Percentiles rank a stretch among this genome's conserved stretches.
These are phyloP conservation scores for Fusarium pilosicola DNA, from an alignment of 2,329 filamentous ascomycete species.

Conservation along the genomic window DNA sequence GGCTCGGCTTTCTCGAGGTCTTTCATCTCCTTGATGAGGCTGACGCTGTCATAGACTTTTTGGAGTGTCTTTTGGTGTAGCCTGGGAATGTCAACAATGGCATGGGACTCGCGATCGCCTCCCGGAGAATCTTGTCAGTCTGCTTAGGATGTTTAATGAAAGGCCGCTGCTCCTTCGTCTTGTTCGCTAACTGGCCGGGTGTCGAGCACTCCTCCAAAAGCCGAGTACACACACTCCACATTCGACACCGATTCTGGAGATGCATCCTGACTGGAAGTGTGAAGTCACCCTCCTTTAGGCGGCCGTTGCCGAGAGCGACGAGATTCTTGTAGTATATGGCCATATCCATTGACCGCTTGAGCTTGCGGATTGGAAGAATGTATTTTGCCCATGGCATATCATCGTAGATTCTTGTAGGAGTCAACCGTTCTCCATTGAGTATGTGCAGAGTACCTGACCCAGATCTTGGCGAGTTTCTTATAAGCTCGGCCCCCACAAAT, in stretches of 20 bases:
- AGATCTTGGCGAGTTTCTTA: neutral
- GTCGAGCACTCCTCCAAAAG: neutral
- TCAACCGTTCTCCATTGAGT: neutral
- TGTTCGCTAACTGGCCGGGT: too few species aligned
- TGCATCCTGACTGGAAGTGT: neutral
- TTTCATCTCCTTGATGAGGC: neutral
- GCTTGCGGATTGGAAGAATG: accelerated
- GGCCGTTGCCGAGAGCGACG: neutral
- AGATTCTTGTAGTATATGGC: neutral
- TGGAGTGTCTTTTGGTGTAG: accelerated
- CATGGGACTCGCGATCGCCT: neutral
- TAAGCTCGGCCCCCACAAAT: neutral
- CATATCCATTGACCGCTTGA: neutral
- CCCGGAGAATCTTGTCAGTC: neutral
- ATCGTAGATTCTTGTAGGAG: neutral
- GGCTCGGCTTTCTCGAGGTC: neutral
- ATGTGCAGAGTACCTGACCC: accelerated
- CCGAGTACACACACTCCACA: neutral
- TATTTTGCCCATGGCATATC: neutral
- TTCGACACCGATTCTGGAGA: neutral
- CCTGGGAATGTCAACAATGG: neutral
- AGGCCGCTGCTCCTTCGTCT: neutral
- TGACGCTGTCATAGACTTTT: neutral
- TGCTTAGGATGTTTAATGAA: neutral
- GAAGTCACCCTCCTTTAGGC: neutral